Evolutionary conservation across 2,329 filamentous ascomycete species (phyloP).

Genomic region (Chaetomium sp.): DNA sequence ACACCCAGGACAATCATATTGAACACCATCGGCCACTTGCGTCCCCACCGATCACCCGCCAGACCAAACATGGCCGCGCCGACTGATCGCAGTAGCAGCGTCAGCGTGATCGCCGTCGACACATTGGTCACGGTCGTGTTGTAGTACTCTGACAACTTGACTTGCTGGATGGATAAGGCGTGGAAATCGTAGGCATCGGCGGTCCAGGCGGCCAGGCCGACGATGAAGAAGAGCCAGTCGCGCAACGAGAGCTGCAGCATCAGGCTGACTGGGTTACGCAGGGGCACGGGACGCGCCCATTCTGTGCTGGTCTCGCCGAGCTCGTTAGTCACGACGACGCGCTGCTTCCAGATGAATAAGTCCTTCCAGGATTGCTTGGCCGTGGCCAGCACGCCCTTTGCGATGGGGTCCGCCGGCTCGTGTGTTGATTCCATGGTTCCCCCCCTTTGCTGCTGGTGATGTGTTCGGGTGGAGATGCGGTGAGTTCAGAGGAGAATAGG

Average conservation of each 20-base stretch:
- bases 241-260: constrained; percentile 55
- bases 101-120: constrained; percentile 68
- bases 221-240: constrained; percentile 70
- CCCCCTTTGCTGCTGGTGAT: background rate
- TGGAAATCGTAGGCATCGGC: constrained; percentile 83
- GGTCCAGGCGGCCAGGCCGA: constrained; percentile 70
- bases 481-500: background rate
- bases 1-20: constrained; percentile 62
- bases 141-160: constrained; percentile 55
- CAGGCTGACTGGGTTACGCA: constrained; percentile 65
- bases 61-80: constrained; percentile 72
- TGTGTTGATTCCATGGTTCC: constrained; percentile 24
- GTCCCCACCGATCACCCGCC: constrained; percentile 70
- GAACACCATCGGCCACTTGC: constrained; percentile 76
- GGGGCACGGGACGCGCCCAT: constrained; percentile 60
- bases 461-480: background rate
- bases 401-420: constrained; percentile 59
- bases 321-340: constrained; percentile 59
- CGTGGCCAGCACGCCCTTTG: constrained; percentile 48
- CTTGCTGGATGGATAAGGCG: constrained; percentile 70
- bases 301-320: constrained; percentile 59
- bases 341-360: constrained; percentile 58
- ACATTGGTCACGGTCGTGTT: constrained; percentile 55
- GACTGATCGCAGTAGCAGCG: constrained; percentile 65
- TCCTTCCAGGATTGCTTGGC: constrained; percentile 26